These are phyloP conservation scores for Protomyces inundatus DNA, from an alignment of 1,139 yeast genomes.

Conservation along the genomic window DNA sequence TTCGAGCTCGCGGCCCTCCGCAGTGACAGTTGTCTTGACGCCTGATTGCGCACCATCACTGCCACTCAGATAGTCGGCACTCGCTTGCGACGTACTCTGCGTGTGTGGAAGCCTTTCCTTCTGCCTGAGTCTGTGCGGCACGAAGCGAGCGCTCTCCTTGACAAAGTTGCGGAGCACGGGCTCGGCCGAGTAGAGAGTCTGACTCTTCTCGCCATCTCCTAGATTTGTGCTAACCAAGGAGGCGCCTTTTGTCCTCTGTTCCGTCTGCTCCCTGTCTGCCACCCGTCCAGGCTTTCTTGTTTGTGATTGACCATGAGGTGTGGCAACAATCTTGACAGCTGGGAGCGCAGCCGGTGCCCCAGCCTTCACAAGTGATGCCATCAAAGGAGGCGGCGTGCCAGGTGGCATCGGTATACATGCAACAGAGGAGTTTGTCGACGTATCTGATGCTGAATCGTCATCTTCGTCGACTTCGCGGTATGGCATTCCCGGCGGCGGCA, in stretches of 20 bases:
- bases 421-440: constrained; percentile 21
- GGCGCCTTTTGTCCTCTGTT: background rate
- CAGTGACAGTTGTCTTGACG: too few species aligned
- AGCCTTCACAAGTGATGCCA: background rate
- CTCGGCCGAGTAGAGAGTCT: constrained; percentile 22
- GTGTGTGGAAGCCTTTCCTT: background rate
- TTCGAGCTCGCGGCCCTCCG: too few species aligned
- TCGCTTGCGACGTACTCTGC: too few species aligned
- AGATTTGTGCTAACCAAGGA: background rate
- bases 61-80: too few species aligned
- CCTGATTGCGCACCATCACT: too few species aligned
- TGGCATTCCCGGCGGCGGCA: constrained; percentile 30
- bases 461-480: constrained; percentile 21
- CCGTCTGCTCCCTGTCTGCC: background rate
- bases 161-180: constrained; percentile 26
- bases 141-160: constrained; percentile 24
- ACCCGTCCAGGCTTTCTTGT: background rate
- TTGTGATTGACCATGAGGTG: background rate
- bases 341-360: background rate
- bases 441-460: constrained; percentile 5
- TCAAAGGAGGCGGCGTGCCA: constrained; percentile 14
- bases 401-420: constrained; percentile 27
- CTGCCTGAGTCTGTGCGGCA: constrained; percentile 5
- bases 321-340: background rate
- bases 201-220: background rate